These are phyloP conservation scores for Aspergillus bertholletiae DNA, from an alignment of 495 filamentous ascomycete genomes.

Conservation along the genomic window DNA sequence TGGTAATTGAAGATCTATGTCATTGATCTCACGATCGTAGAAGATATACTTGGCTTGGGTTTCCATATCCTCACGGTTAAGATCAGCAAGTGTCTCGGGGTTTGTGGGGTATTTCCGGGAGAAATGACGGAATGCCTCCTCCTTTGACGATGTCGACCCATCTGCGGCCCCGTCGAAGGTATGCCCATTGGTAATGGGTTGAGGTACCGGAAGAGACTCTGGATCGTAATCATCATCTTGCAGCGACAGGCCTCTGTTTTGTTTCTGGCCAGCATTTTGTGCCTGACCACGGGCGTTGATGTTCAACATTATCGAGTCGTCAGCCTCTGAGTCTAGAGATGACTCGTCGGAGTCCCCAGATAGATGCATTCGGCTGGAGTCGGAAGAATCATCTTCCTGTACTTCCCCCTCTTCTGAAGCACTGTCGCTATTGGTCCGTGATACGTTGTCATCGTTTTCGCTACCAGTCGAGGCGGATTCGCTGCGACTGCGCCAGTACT, in stretches of 20 bases:
- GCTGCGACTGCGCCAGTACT: slow-evolving; percentile 40
- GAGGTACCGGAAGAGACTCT: slow-evolving; percentile 11
- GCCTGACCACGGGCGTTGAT: slow-evolving; percentile 24
- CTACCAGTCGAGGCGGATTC: slow-evolving; percentile 27
- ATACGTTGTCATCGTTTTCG: background rate
- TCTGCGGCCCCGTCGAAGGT: slow-evolving; percentile 1
- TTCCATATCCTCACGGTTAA: slow-evolving; percentile 40
- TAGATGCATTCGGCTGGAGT: slow-evolving; percentile 12
- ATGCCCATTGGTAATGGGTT: background rate
- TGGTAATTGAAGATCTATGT: slow-evolving; percentile 64
- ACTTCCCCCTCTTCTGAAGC: slow-evolving; percentile 16
- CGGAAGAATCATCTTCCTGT: slow-evolving; percentile 20
- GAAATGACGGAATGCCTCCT: slow-evolving; percentile 33
- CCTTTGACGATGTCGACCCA: slow-evolving; percentile 26
- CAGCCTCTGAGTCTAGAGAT: slow-evolving; percentile 34
- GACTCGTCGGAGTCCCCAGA: slow-evolving; percentile 38
- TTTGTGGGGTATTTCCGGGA: slow-evolving; percentile 34
- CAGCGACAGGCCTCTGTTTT: slow-evolving; percentile 12
- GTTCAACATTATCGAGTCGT: slow-evolving; percentile 44
- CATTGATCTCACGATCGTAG: slow-evolving; percentile 57
- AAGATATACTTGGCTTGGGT: slow-evolving; percentile 38
- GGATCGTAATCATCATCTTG: slow-evolving; percentile 25
- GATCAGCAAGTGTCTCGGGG: slow-evolving; percentile 38
- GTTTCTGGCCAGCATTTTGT: slow-evolving; percentile 1
- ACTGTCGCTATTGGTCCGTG: slow-evolving; percentile 4